A percentile compares a stretch with the other conserved stretches of the same genome.
Conservation (phyloP, 2,329 filamentous ascomycete genomes). For the Botrytis squamosa region DNA sequence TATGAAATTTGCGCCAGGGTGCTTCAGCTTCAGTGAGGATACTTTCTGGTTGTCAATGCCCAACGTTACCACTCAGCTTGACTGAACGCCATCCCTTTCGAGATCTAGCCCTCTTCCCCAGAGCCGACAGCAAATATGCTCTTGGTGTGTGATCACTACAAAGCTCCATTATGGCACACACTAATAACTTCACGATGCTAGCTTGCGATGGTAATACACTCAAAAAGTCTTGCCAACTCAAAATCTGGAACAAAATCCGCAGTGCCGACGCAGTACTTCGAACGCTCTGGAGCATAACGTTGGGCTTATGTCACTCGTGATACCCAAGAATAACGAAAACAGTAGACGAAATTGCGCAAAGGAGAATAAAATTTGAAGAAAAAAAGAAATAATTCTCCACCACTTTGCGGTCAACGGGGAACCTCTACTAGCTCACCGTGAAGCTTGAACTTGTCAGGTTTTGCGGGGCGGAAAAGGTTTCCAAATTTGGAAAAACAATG, state of each 20-base stretch:
- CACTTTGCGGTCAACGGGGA: conserved; percentile 16
- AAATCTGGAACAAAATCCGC: conserved; percentile 15
- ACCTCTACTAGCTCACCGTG: conserved; percentile 1
- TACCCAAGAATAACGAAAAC: conserved; percentile 1
- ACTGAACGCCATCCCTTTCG: not conserved
- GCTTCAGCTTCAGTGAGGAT: not conserved
- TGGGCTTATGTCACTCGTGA: not conserved
- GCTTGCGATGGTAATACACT: not conserved
- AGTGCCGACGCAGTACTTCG: not conserved
- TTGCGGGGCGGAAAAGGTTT: conserved; percentile 12
- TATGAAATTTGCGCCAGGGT: conserved; percentile 1
- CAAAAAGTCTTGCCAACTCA: conserved; percentile 6
- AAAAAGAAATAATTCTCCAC: conserved; percentile 1
- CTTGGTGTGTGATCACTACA: conserved; percentile 3
- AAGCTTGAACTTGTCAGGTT: not conserved
- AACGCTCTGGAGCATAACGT: conserved; percentile 11
- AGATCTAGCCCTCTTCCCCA: not conserved
- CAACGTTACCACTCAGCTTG: not conserved
- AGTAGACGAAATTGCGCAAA: conserved; percentile 4
- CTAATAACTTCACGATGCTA: conserved; percentile 3
- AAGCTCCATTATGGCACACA: conserved; percentile 10
- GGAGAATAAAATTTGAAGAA: conserved; percentile 3
- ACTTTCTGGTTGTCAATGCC: not conserved
- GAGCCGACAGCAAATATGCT: not conserved
- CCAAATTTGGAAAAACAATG: conserved; percentile 8